Percentiles rank a stretch among this genome's conserved stretches.
These are phyloP conservation scores for Brachypodium distachyon DNA, from an alignment of 202 grass and related monocot species.

Conservation along the genomic window DNA sequence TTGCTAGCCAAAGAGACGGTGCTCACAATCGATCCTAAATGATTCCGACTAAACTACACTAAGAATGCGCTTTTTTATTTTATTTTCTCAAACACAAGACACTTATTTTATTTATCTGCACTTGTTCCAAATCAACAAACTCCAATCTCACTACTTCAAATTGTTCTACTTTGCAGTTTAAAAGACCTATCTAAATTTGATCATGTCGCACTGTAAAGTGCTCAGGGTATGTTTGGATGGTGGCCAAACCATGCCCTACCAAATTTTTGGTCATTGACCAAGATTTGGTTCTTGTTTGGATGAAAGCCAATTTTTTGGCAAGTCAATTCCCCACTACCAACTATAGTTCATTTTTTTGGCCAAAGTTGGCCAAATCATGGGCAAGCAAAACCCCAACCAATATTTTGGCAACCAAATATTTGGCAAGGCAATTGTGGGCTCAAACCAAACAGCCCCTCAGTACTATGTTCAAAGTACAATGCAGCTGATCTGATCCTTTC, in stretches of 20 bases:
- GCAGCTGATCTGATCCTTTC: not conserved
- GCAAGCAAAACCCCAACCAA: too few relatives aligned
- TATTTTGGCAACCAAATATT: too few relatives aligned
- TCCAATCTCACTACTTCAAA: not conserved
- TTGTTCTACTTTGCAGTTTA: not conserved
- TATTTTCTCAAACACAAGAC: not conserved
- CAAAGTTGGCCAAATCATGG: too few relatives aligned
- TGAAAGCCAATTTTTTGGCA: too few relatives aligned
- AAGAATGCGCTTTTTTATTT: not conserved
- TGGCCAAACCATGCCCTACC: too few relatives aligned
- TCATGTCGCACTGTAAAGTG: not conserved
- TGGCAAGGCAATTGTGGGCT: too few relatives aligned
- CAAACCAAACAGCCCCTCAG: too few relatives aligned
- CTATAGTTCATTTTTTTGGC: too few relatives aligned
- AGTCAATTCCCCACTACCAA: too few relatives aligned
- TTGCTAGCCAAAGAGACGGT: not conserved
- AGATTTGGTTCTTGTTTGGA: too few relatives aligned
- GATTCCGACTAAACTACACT: not conserved
- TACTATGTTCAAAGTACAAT: not conserved
- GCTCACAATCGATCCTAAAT: not conserved
- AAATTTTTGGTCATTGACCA: too few relatives aligned
- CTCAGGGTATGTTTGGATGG: too few relatives aligned
- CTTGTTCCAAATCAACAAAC: not conserved
- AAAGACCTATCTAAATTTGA: not conserved
- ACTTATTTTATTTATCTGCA: not conserved